Conservation (phyloP, 2,329 filamentous ascomycete genomes). For the Claviceps humidiphila region DNA sequence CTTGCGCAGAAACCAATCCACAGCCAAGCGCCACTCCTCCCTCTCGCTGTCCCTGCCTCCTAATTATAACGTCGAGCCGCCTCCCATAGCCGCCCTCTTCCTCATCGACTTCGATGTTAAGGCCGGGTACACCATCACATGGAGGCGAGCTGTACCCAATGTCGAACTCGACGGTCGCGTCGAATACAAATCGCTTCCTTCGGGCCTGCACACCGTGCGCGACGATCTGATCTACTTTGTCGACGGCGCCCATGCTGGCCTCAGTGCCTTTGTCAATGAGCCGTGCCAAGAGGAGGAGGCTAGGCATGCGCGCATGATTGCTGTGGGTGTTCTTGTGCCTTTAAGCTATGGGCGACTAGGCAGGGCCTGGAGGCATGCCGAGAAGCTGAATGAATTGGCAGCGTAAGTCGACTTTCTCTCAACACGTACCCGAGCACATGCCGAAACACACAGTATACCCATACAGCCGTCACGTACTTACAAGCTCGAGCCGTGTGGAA, state of each 20-base stretch:
- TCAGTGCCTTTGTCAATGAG: slow-evolving; percentile 83
- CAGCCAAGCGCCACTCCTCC: slow-evolving; percentile 21
- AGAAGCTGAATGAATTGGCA: slow-evolving; percentile 61
- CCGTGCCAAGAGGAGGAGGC: slow-evolving; percentile 63
- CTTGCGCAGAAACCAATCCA: slow-evolving; percentile 23
- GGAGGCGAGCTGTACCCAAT: slow-evolving; percentile 61
- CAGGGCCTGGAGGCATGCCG: slow-evolving; percentile 78
- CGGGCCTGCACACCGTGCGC: slow-evolving; percentile 76
- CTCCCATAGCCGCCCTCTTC: slow-evolving; percentile 60
- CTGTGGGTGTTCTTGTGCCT: slow-evolving; percentile 79
- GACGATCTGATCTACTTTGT: slow-evolving; percentile 92
- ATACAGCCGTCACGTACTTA: background rate
- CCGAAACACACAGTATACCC: background rate
- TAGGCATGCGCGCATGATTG: slow-evolving; percentile 83
- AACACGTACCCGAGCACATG: background rate
- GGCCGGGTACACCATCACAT: slow-evolving; percentile 79
- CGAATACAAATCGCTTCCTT: slow-evolving; percentile 93
- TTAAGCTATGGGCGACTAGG: slow-evolving; percentile 76
- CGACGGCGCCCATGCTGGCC: slow-evolving; percentile 61
- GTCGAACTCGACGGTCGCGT: slow-evolving; percentile 73
- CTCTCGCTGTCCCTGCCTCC: slow-evolving; percentile 21
- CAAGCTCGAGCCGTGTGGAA: background rate
- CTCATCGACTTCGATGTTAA: slow-evolving; percentile 88
- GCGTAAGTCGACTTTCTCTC: slow-evolving; percentile 31
- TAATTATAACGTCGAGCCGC: slow-evolving; percentile 17